phyloP scores from a whole-genome alignment of 2,329 filamentous ascomycete genomes.

The Sporothrix dimorphospora region DNA sequence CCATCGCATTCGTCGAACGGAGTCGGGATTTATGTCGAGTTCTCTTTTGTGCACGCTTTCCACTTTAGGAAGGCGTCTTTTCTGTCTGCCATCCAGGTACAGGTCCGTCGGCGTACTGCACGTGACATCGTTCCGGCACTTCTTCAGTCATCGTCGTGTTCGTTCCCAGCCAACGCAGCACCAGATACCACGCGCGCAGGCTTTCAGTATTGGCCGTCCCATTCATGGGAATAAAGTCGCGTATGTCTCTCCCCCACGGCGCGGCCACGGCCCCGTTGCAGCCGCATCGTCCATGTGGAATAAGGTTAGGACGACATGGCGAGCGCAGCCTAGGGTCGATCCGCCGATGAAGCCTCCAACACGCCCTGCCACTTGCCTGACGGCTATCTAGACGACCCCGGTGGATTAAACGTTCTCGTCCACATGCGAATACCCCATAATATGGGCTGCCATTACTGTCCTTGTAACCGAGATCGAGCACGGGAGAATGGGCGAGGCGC shows the following conservation, averaged over 20 bases:
- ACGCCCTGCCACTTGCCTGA: not conserved
- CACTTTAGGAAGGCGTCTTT: constrained; percentile 26
- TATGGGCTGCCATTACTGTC: not conserved
- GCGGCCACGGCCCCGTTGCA: not conserved
- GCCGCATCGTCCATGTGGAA: constrained; percentile 1
- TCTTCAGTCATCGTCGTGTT: not conserved
- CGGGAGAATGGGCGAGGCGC: constrained; percentile 22
- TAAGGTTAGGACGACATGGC: constrained; percentile 10
- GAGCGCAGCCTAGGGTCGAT: constrained; percentile 8
- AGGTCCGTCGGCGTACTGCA: not conserved
- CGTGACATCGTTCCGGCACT: constrained; percentile 20
- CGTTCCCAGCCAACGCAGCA: not conserved
- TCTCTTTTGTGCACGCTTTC: not conserved
- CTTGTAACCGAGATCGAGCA: constrained; percentile 24
- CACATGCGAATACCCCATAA: not conserved
- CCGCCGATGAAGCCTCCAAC: not conserved
- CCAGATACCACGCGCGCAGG: not conserved
- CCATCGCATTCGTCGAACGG: not conserved
- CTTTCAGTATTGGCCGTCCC: not conserved
- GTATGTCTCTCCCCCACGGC: not conserved
- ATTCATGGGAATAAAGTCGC: not conserved
- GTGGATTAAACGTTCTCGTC: not conserved
- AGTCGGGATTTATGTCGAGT: not conserved
- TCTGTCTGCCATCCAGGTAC: constrained; percentile 6
- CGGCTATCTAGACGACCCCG: not conserved